Conservation (phyloP, 495 filamentous ascomycete genomes). For the Parathielavia hyrcaniae region DNA sequence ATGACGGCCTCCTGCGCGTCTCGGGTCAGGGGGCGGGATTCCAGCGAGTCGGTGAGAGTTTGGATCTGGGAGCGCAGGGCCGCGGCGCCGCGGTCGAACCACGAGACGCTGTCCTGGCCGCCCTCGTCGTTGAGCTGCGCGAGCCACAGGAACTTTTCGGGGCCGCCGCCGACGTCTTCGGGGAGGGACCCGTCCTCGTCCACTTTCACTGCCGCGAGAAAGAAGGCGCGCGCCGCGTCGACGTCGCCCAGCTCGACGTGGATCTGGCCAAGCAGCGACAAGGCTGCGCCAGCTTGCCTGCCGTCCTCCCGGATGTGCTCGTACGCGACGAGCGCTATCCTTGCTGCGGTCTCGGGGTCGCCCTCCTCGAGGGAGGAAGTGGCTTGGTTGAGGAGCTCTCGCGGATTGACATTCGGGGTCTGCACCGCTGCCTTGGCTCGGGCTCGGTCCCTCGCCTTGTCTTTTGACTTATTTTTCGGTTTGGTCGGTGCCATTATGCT, state of each 20-base stretch:
- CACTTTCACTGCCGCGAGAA: constrained; percentile 59
- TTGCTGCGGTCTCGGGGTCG: constrained; percentile 62
- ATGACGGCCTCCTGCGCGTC: constrained; percentile 43
- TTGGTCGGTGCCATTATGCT: constrained; percentile 40
- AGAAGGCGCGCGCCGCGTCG: constrained; percentile 61
- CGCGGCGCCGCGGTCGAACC: constrained; percentile 77
- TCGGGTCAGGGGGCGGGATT: constrained; percentile 30
- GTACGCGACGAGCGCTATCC: constrained; percentile 57
- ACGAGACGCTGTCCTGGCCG: constrained; percentile 71
- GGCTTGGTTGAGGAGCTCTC: constrained; percentile 57
- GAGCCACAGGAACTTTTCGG: constrained; percentile 93
- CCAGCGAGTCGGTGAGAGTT: constrained; percentile 34
- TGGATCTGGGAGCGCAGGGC: constrained; percentile 63
- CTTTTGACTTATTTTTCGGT: constrained; percentile 38
- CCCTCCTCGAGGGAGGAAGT: constrained; percentile 63
- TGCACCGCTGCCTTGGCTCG: constrained; percentile 30
- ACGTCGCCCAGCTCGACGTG: constrained; percentile 77
- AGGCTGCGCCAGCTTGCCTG: constrained; percentile 50
- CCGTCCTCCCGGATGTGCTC: constrained; percentile 37
- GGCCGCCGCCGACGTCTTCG: constrained; percentile 61
- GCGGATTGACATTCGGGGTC: constrained; percentile 28
- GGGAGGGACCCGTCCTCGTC: constrained; percentile 67
- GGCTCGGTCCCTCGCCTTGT: constrained; percentile 25
- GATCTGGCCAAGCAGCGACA: constrained; percentile 79
- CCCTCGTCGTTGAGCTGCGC: constrained; percentile 88